Evolutionary conservation across 2,329 filamentous ascomycete species (phyloP).

Genomic region (Pseudogymnoascus sp.): DNA sequence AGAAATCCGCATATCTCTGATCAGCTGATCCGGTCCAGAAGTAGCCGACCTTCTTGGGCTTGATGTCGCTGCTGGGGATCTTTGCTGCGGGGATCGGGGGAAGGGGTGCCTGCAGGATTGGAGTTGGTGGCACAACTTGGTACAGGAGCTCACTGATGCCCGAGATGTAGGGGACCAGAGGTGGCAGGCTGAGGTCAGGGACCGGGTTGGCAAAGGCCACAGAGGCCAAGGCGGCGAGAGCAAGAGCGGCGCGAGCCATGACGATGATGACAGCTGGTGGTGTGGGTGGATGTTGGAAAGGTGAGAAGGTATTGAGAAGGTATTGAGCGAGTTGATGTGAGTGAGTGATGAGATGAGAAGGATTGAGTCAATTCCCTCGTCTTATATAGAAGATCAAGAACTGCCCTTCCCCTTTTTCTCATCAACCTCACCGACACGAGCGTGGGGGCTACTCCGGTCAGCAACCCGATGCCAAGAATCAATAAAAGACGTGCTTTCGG

Average conservation of each 20-base stretch:
- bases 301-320: slow-evolving; percentile 3
- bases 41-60: slow-evolving; percentile 59
- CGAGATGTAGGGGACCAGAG: slow-evolving; percentile 50
- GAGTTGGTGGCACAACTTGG: slow-evolving; percentile 43
- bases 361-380: neutral
- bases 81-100: slow-evolving; percentile 47
- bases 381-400: slow-evolving; percentile 5
- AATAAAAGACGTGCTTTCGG: slow-evolving; percentile 3
- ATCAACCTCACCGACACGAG: neutral
- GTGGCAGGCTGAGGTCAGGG: slow-evolving; percentile 36
- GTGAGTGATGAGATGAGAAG: slow-evolving; percentile 2
- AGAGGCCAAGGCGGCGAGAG: slow-evolving; percentile 8
- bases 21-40: slow-evolving; percentile 56
- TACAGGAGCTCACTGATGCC: slow-evolving; percentile 51
- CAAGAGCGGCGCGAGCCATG: neutral
- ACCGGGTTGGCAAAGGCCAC: slow-evolving; percentile 12
- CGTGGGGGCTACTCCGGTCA: neutral
- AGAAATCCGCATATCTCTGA: slow-evolving; percentile 51
- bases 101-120: slow-evolving; percentile 51
- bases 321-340: slow-evolving; percentile 3
- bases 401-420: neutral
- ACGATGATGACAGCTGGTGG: neutral
- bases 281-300: neutral
- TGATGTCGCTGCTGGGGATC: slow-evolving; percentile 45
- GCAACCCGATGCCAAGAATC: neutral